These are phyloP conservation scores for Aegilops longissima DNA, from an alignment of 176 grass and related monocot genomes.

Conservation along the genomic window DNA sequence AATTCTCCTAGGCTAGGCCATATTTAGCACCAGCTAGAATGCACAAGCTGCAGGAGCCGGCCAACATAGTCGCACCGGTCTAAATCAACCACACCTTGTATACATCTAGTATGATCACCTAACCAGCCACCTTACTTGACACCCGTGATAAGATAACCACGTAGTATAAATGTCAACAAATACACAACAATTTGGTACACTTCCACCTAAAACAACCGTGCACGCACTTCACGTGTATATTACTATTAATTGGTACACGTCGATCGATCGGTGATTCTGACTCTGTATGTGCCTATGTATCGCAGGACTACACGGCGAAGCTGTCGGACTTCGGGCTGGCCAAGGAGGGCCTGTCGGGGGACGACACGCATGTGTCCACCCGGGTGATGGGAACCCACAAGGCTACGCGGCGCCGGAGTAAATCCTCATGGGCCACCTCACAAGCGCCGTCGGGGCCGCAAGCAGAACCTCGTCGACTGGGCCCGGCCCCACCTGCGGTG, in stretches of 20 bases:
- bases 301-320: no score
- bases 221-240: no score
- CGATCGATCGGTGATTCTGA: no score
- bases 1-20: background rate
- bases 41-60: background rate
- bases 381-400: conserved; percentile 81
- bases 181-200: background rate
- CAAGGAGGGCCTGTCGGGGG: conserved; percentile 69
- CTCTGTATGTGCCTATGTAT: no score
- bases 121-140: background rate
- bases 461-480: conserved; percentile 57
- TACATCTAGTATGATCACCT: background rate
- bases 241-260: background rate
- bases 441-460: conserved; percentile 43
- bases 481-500: conserved; percentile 45
- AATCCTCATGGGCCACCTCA: conserved; percentile 85
- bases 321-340: conserved; percentile 18
- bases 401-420: conserved; percentile 94
- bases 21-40: background rate
- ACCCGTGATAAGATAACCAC: background rate
- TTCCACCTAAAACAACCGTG: background rate
- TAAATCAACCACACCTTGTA: background rate
- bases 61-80: background rate
- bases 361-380: conserved; percentile 67
- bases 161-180: background rate